Percentiles rank a stretch among this genome's conserved stretches.
phyloP scores from a whole-genome alignment of 2,329 filamentous ascomycete species.

The Sordariomycetes sp. region DNA sequence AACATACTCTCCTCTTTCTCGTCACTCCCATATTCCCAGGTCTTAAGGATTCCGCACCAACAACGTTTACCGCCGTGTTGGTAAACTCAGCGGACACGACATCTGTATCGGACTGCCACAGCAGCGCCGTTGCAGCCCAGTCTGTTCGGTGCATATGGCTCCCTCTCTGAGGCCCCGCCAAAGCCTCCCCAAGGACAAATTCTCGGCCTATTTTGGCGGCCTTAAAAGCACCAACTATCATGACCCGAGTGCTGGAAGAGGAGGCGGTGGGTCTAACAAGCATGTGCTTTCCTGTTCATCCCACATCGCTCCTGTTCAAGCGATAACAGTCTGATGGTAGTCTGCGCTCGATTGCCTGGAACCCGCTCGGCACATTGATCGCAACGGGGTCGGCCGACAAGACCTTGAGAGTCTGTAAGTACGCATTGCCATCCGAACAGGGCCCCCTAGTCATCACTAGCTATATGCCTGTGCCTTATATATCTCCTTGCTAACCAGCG shows the following conservation, averaged over 20 bases:
- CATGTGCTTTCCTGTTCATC: not conserved
- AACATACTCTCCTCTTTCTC: not conserved
- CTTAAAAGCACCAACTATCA: constrained; percentile 61
- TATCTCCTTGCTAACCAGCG: not conserved
- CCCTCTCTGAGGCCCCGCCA: constrained; percentile 31
- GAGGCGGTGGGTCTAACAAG: constrained; percentile 23
- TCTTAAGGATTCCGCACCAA: not conserved
- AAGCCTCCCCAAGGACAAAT: constrained; percentile 55
- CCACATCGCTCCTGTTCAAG: not conserved
- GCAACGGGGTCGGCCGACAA: constrained; percentile 66
- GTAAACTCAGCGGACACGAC: too few relatives aligned
- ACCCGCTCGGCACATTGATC: constrained; percentile 68
- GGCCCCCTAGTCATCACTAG: not conserved
- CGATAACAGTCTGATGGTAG: constrained; percentile 22
- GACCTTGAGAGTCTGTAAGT: constrained; percentile 58
- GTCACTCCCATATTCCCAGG: not conserved
- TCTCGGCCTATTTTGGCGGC: constrained; percentile 51
- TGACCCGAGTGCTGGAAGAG: constrained; percentile 42
- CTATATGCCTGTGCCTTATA: not conserved
- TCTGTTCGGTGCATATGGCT: constrained; percentile 14
- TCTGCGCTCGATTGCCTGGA: constrained; percentile 77
- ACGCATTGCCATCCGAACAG: not conserved
- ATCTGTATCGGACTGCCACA: too few relatives aligned
- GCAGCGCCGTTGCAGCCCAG: not conserved
- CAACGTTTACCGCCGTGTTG: not conserved